Evolutionary conservation across 208 protist species (phyloP).

Genomic region (Trypanosoma cruzi): DNA sequence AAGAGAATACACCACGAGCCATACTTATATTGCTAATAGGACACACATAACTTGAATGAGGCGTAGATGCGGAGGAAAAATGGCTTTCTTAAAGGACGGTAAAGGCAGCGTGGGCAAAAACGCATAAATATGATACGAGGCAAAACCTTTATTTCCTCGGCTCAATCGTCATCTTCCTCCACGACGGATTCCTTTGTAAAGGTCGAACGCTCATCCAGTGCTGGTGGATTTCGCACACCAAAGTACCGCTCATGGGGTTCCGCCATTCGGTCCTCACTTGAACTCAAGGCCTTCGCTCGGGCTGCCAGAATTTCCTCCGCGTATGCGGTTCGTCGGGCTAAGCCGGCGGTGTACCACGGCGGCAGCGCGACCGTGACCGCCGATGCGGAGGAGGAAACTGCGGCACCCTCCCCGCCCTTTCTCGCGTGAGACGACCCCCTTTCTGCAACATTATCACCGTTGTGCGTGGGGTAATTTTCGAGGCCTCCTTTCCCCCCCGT

Average conservation of each 20-base stretch:
- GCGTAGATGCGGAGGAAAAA: background rate
- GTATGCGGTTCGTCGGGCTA: slow-evolving; percentile 18
- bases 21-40: background rate
- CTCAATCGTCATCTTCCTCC: slow-evolving; percentile 87
- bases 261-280: slow-evolving; percentile 28
- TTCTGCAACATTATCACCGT: background rate
- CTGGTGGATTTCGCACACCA: slow-evolving; percentile 73
- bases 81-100: no score
- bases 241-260: slow-evolving; percentile 72
- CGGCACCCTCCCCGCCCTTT: slow-evolving; percentile 19
- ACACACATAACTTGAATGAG: background rate
- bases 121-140: background rate
- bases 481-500: background rate
- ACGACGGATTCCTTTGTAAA: slow-evolving; percentile 89
- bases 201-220: slow-evolving; percentile 71
- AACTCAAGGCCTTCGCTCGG: background rate
- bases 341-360: slow-evolving; percentile 58
- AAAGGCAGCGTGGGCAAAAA: no score
- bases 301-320: slow-evolving; percentile 12
- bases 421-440: background rate
- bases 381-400: background rate
- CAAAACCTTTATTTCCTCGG: background rate
- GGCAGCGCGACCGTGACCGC: slow-evolving; percentile 31
- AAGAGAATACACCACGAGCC: background rate
- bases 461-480: background rate